Percentiles rank a stretch among this genome's conserved stretches.
Conservation (phyloP, 1,284 basidiomycete genomes). For the Porodaedalea pini region DNA sequence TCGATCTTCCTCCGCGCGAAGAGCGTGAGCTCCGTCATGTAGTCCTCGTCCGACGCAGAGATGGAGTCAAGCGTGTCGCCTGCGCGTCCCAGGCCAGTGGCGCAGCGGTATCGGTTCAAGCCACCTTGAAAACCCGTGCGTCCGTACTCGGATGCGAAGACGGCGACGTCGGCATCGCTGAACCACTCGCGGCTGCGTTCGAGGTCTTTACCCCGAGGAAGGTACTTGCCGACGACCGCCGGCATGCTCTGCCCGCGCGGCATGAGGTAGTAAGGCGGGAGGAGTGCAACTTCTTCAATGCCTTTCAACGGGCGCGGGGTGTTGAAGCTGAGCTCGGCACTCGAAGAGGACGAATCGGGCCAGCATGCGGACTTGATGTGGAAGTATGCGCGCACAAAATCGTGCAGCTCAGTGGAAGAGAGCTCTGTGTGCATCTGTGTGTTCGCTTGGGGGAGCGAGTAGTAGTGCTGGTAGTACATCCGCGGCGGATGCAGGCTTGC, state of each 20-base stretch:
- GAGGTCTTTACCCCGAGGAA: conserved; percentile 4
- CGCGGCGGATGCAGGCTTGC: conserved; percentile 45
- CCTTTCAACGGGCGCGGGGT: conserved; percentile 34
- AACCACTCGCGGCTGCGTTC: conserved; percentile 39
- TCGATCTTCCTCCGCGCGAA: conserved; percentile 36
- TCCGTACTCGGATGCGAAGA: conserved; percentile 47
- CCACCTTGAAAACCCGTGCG: conserved; percentile 62
- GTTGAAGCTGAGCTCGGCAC: neutral
- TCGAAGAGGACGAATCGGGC: conserved; percentile 21
- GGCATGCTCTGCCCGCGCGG: conserved; percentile 50
- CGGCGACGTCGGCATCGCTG: conserved; percentile 42
- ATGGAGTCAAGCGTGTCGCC: conserved; percentile 19
- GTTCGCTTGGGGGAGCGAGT: conserved; percentile 44
- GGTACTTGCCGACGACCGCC: conserved; percentile 34
- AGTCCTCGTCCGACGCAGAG: conserved; percentile 25
- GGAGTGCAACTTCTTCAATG: conserved; percentile 35
- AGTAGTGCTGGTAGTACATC: conserved; percentile 58
- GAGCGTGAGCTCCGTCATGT: conserved; percentile 15
- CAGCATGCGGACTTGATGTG: conserved; percentile 60
- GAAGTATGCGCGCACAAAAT: conserved; percentile 55
- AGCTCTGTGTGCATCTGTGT: conserved; percentile 36
- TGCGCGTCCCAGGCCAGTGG: conserved; percentile 26
- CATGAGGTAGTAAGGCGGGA: conserved; percentile 68
- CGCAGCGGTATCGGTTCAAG: conserved; percentile 50
- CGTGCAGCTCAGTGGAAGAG: conserved; percentile 41